phyloP scores from a whole-genome alignment of 345 rosid genomes.

The Eucalyptus caleyi region DNA sequence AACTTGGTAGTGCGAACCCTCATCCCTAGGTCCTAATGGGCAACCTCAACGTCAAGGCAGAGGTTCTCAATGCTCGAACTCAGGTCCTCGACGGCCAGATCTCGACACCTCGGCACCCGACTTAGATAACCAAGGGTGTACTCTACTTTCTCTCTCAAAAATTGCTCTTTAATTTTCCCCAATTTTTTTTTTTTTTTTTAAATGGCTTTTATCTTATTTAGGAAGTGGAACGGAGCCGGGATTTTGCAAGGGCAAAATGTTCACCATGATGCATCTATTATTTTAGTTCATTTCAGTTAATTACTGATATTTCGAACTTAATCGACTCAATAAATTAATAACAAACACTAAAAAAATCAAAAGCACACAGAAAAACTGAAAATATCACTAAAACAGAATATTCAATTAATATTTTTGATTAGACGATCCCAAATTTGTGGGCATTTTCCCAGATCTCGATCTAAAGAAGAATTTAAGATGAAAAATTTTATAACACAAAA shows the following conservation, averaged over 20 bases:
- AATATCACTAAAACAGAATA: background rate
- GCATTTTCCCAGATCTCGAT: background rate
- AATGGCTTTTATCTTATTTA: background rate
- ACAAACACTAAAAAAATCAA: background rate
- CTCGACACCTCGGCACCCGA: rapidly evolving
- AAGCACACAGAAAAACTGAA: too few species aligned
- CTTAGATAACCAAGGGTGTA: background rate
- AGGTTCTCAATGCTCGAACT: too few species aligned
- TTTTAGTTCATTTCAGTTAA: background rate
- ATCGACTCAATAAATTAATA: too few species aligned
- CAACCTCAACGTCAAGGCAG: background rate
- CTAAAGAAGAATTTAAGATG: background rate
- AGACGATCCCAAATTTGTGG: background rate
- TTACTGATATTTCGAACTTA: background rate
- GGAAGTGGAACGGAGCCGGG: too few species aligned
- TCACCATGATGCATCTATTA: too few species aligned
- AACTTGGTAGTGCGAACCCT: background rate
- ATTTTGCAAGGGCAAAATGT: too few species aligned
- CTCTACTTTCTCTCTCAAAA: background rate
- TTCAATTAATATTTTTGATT: background rate
- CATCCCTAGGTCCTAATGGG: rapidly evolving
- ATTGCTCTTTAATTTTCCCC: background rate
- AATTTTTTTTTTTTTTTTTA: too few species aligned
- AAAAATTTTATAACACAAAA: too few species aligned
- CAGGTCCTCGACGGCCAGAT: background rate